Conservation (phyloP, 2,329 filamentous ascomycete species). For the Ceratocystis eucalypticola region DNA sequence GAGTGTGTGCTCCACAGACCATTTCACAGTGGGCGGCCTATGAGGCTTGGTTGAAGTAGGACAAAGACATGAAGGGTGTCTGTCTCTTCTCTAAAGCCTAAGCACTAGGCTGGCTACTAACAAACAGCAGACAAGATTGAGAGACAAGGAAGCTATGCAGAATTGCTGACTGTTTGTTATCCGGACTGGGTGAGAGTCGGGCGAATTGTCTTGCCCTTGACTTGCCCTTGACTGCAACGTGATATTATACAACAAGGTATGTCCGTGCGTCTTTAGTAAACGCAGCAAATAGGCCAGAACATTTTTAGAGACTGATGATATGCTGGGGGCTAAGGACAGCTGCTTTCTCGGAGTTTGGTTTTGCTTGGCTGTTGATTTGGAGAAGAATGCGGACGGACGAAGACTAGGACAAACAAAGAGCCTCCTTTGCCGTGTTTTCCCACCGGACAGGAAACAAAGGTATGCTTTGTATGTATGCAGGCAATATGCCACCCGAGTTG, state of each 20-base stretch:
- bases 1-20: no score
- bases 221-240: background rate
- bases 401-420: background rate
- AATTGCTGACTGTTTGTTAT: no score
- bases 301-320: background rate
- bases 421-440: background rate
- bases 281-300: background rate
- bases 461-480: no score
- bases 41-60: no score
- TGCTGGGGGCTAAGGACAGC: constrained; percentile 1
- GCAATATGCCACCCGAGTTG: background rate
- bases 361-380: background rate
- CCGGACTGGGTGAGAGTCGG: no score
- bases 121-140: no score
- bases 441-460: no score
- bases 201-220: background rate
- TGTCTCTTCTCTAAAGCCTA: no score
- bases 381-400: background rate
- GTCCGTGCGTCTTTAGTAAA: background rate
- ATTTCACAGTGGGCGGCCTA: no score
- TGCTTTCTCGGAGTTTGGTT: background rate
- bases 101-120: no score
- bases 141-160: no score
- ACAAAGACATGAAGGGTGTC: no score
- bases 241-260: constrained; percentile 5